Conservation (phyloP, 2,329 filamentous ascomycete genomes). For the Leptographium flavum region DNA sequence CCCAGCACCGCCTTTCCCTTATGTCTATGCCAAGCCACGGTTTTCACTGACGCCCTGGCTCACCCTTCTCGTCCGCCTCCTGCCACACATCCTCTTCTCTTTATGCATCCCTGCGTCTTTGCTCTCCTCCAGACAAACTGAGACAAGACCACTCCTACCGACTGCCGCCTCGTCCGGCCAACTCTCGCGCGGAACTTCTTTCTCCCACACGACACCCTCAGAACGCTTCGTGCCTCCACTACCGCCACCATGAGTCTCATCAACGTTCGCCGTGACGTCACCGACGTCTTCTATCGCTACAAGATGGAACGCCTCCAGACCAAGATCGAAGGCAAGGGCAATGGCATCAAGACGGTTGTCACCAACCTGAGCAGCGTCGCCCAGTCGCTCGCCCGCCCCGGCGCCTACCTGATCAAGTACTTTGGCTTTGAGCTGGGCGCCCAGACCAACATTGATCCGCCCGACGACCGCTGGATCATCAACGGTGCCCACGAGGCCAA, state of each 20-base stretch:
- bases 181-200: no score
- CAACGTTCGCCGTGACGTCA: conserved; percentile 97
- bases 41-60: conserved; percentile 37
- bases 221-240: conserved; percentile 10
- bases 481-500: conserved; percentile 90
- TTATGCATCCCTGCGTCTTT: conserved; percentile 3
- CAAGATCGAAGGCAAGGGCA: conserved; percentile 99
- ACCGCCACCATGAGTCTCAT: conserved; percentile 80
- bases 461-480: conserved; percentile 99
- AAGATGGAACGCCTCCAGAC: conserved; percentile 99
- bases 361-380: conserved; percentile 94
- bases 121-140: background rate
- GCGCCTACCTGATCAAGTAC: conserved; percentile 96
- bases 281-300: conserved; percentile 99
- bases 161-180: no score
- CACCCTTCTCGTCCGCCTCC: background rate
- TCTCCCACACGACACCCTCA: background rate
- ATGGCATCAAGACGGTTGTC: conserved; percentile 97
- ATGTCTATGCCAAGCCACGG: conserved; percentile 40
- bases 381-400: conserved; percentile 79
- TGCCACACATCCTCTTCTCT: background rate
- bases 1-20: conserved; percentile 36
- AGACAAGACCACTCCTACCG: no score
- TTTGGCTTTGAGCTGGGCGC: conserved; percentile 98
- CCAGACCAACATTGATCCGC: conserved; percentile 94